phyloP scores from a whole-genome alignment of 352 stramenopile species.

The Albugo candida region DNA sequence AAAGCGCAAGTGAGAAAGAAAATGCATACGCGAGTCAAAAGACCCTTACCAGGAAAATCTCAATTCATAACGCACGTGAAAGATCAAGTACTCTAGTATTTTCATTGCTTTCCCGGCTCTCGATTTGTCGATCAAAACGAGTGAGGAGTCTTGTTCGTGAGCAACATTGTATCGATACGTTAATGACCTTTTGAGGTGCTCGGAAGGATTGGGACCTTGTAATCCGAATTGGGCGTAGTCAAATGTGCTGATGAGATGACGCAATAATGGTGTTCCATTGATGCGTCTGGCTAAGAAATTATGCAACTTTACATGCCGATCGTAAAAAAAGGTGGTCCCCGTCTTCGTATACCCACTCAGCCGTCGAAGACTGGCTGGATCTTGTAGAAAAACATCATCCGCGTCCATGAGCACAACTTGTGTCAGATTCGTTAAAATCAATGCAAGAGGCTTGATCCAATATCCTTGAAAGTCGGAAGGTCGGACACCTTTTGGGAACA shows the following conservation, averaged over 20 bases:
- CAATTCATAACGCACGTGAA: constrained; percentile 16
- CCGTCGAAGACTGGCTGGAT: constrained; percentile 2
- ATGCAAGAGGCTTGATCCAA: constrained; percentile 6
- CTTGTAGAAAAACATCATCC: constrained; percentile 6
- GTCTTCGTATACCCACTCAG: constrained; percentile 19
- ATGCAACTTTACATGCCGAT: constrained; percentile 24
- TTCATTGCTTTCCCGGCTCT: constrained; percentile 17
- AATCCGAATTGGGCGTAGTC: constrained; percentile 24
- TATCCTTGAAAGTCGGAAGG: constrained; percentile 1
- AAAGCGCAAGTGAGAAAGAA: too few species aligned
- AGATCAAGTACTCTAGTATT: constrained; percentile 24
- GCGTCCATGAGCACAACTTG: constrained; percentile 6
- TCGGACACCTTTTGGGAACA: neutral
- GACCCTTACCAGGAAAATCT: constrained; percentile 20
- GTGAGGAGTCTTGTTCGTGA: constrained; percentile 39
- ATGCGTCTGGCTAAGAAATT: constrained; percentile 14
- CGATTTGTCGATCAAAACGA: constrained; percentile 26
- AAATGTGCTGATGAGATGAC: constrained; percentile 18
- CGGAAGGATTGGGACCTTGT: constrained; percentile 11
- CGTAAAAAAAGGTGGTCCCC: constrained; percentile 47
- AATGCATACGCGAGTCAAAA: neutral
- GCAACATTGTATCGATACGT: constrained; percentile 17
- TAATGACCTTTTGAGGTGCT: constrained; percentile 18
- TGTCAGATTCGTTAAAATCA: constrained; percentile 1
- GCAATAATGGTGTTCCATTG: constrained; percentile 14